Conservation (phyloP, 345 rosid species). For the Odontarrhena argentea region DNA sequence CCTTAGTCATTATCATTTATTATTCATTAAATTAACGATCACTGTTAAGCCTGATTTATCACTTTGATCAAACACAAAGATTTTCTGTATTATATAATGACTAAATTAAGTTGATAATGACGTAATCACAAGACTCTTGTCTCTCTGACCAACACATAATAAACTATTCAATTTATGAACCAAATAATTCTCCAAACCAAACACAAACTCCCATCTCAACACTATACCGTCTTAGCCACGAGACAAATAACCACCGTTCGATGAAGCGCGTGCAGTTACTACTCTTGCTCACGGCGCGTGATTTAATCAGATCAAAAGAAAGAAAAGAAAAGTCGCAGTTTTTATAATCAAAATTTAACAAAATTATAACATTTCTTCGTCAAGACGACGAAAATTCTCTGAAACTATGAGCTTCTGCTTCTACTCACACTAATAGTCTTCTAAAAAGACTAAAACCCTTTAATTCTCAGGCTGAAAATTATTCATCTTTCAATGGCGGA, state of each 20-base stretch:
- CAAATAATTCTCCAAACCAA: neutral
- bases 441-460: conserved; percentile 24
- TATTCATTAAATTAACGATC: too few relatives aligned
- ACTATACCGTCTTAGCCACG: conserved; percentile 4
- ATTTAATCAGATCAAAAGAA: neutral
- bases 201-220: neutral
- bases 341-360: neutral
- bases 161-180: conserved; percentile 2
- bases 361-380: neutral
- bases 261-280: neutral
- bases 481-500: conserved; percentile 26
- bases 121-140: conserved; percentile 25
- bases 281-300: neutral
- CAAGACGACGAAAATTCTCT: conserved; percentile 31
- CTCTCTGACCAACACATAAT: conserved; percentile 40
- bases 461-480: neutral
- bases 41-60: too few relatives aligned
- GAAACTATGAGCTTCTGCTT: neutral
- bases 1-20: too few relatives aligned
- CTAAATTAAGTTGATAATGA: neutral
- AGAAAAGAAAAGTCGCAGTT: conserved; percentile 16
- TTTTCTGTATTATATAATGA: neutral
- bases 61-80: too few relatives aligned
- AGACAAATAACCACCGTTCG: conserved; percentile 20
- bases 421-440: conserved; percentile 28